These are phyloP conservation scores for Saccharomycopsis sp. DNA, from an alignment of 805 yeast genomes.

Conservation along the genomic window DNA sequence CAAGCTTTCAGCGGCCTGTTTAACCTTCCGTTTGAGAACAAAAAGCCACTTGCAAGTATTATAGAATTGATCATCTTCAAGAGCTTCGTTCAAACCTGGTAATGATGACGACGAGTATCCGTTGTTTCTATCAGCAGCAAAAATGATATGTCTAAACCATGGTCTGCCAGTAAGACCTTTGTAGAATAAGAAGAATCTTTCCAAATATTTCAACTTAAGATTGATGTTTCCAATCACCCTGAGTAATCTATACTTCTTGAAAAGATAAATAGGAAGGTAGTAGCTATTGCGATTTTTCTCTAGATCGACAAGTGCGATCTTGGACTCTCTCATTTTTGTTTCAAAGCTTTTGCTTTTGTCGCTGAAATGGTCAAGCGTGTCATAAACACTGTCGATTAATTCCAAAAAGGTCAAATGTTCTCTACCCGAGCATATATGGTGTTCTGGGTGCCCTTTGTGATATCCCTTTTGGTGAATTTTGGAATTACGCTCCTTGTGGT, in stretches of 20 bases:
- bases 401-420: conserved; percentile 24
- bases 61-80: conserved; percentile 39
- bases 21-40: conserved; percentile 24
- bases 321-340: conserved; percentile 18
- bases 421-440: conserved; percentile 9
- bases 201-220: conserved; percentile 35
- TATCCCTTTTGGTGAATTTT: too few species aligned
- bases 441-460: conserved; percentile 7
- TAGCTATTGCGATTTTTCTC: background rate
- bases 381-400: conserved; percentile 27
- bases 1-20: conserved; percentile 4
- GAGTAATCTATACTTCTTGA: background rate
- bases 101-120: conserved; percentile 55
- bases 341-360: conserved; percentile 27
- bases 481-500: too few species aligned
- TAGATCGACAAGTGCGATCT: conserved; percentile 7
- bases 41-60: conserved; percentile 35
- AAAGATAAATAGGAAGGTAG: conserved; percentile 13
- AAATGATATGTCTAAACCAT: conserved; percentile 57
- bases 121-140: conserved; percentile 52
- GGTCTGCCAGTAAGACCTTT: conserved; percentile 44
- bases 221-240: conserved; percentile 30
- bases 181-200: conserved; percentile 39
- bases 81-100: conserved; percentile 49
- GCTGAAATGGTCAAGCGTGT: conserved; percentile 26